Conservation (phyloP, 2,329 filamentous ascomycete species). For the Paracamarosporium sp. region DNA sequence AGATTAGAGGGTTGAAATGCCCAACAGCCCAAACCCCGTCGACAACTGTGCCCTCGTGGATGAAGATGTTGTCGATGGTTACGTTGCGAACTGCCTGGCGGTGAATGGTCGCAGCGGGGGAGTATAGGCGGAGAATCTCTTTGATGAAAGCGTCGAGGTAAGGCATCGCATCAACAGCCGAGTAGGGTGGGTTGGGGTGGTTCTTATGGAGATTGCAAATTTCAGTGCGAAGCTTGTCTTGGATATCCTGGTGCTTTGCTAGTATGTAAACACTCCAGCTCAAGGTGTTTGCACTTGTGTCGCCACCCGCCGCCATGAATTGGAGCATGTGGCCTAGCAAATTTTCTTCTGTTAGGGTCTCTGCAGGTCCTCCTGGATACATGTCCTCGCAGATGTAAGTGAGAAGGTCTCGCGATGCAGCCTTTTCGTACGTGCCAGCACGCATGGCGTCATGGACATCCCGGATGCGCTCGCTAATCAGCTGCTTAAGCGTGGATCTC, state of each 20-base stretch:
- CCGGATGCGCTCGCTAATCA: no score
- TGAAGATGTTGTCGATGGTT: slow-evolving; percentile 9
- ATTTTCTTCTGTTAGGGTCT: no score
- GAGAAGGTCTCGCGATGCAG: no score
- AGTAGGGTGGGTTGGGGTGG: slow-evolving; percentile 9
- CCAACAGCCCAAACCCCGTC: slow-evolving; percentile 11
- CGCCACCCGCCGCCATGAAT: slow-evolving; percentile 15
- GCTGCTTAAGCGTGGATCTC: no score
- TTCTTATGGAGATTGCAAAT: slow-evolving; percentile 3
- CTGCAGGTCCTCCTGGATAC: no score
- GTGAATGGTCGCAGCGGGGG: slow-evolving; percentile 11
- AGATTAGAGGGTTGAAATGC: slow-evolving; percentile 15
- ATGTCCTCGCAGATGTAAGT: neutral
- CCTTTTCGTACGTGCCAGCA: no score
- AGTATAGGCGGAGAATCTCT: slow-evolving; percentile 17
- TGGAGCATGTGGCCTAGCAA: slow-evolving; percentile 12
- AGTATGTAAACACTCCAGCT: slow-evolving; percentile 17
- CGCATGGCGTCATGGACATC: no score
- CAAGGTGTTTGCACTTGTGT: slow-evolving; percentile 18
- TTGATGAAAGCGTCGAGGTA: slow-evolving; percentile 18
- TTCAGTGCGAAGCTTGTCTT: slow-evolving; percentile 12
- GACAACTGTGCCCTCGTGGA: slow-evolving; percentile 15
- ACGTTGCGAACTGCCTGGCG: slow-evolving; percentile 8
- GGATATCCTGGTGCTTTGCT: slow-evolving; percentile 10
- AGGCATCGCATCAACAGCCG: slow-evolving; percentile 10